phyloP scores from a whole-genome alignment of 2,329 filamentous ascomycete species.

The Aspergillus fijiensis region DNA sequence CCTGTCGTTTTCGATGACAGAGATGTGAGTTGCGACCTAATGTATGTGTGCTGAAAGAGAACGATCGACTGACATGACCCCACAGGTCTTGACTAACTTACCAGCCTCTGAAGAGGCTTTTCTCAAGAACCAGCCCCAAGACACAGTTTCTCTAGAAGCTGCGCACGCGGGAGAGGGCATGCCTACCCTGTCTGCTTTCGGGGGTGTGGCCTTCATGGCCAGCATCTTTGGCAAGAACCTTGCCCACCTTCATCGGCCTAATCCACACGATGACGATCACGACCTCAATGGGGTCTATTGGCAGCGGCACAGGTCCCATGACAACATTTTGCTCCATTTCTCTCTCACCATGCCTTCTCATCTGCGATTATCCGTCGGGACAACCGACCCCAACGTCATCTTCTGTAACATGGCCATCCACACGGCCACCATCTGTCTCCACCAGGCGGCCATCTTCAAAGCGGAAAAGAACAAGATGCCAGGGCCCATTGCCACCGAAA shows the following conservation, averaged over 20 bases:
- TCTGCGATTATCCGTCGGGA: conserved; percentile 73
- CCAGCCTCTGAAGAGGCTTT: conserved; percentile 84
- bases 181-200: conserved; percentile 72
- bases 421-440: conserved; percentile 93
- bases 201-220: conserved; percentile 79
- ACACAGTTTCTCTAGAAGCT: conserved; percentile 63
- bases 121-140: conserved; percentile 72
- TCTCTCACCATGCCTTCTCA: conserved; percentile 77
- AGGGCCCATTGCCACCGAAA: conserved; percentile 76
- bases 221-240: conserved; percentile 88
- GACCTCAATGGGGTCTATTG: conserved; percentile 93
- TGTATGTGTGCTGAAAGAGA: neutral
- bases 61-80: conserved; percentile 20
- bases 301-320: conserved; percentile 86
- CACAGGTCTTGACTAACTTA: conserved; percentile 74
- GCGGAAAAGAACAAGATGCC: conserved; percentile 84
- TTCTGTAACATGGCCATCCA: conserved; percentile 98
- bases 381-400: conserved; percentile 78
- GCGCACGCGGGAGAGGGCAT: conserved; percentile 65
- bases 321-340: conserved; percentile 86
- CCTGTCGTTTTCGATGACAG: conserved; percentile 90
- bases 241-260: conserved; percentile 83
- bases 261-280: conserved; percentile 74
- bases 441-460: conserved; percentile 97
- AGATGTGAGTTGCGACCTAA: conserved; percentile 56